phyloP scores from a whole-genome alignment of 2,329 filamentous ascomycete species.

The Aspergillus neotritici region DNA sequence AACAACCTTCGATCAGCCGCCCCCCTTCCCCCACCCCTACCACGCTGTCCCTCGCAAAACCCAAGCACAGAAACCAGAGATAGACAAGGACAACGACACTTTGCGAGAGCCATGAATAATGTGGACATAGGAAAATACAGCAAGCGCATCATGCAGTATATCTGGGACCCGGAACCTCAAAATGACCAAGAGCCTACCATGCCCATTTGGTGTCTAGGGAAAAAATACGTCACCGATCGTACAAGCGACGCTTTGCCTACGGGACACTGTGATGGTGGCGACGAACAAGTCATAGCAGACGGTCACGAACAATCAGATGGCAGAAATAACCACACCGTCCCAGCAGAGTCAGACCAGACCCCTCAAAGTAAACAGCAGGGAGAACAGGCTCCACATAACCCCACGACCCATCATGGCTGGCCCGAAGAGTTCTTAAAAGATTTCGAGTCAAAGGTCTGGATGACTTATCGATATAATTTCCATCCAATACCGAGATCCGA shows the following conservation, averaged over 20 bases:
- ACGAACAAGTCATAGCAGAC: constrained; percentile 6
- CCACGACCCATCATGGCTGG: constrained; percentile 55
- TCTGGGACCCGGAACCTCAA: constrained; percentile 84
- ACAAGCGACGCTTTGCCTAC: too few relatives aligned
- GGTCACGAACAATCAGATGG: neutral
- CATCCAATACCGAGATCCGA: constrained; percentile 71
- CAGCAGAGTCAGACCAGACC: constrained; percentile 1
- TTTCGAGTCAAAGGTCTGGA: constrained; percentile 89
- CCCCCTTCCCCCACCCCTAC: neutral
- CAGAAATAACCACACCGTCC: neutral
- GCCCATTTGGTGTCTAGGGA: constrained; percentile 79
- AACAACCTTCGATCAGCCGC: too few relatives aligned
- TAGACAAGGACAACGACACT: neutral
- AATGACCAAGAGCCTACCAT: constrained; percentile 65
- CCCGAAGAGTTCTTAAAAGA: constrained; percentile 80
- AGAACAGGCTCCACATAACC: too few relatives aligned
- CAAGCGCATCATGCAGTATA: constrained; percentile 79
- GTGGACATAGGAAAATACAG: constrained; percentile 72
- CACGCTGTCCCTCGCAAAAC: neutral
- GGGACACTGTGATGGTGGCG: too few relatives aligned
- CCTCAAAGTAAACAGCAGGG: constrained; percentile 5
- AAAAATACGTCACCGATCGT: constrained; percentile 45
- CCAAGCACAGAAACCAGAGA: neutral
- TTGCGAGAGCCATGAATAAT: constrained; percentile 48
- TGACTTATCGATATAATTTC: constrained; percentile 92